Base-by-base conservation (phyloP, 768 basidiomycete genomes). In the Hemileccinum rubropunctum region DNA sequence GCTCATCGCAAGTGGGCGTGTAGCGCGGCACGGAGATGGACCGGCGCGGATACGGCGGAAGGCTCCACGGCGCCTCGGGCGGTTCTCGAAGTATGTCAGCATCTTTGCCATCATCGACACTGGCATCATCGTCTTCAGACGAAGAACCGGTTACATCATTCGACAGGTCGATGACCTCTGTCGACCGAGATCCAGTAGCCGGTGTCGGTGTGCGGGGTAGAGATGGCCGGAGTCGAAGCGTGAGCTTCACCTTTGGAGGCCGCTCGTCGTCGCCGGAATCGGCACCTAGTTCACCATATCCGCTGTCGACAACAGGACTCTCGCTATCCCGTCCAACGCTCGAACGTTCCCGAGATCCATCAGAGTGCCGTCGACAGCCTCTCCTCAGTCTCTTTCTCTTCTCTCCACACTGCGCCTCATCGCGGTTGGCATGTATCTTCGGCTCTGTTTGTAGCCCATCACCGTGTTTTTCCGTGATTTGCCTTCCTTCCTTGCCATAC, bases 221-320 rank as follows among this genome's bases (percentile, higher is more conserved):
- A 39, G 66, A 59, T 4, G 67, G 71, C 49, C 79, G 80, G 37
- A 88, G 77, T 33, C 84, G 78, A 23, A 88, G 72, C 3, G 81
- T 84, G 28, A 89, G 75, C 61, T 86, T 88, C 60, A 87, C 80
- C 61, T 88, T 88, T 18, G 81, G 79, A 7, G 77, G 68, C 27
- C 67, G 63, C 42, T 69, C 72, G 34, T 66, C 63, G 37, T 73
- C 72, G 26, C 65, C 65, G 21, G 66, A 58, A 45, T 59, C 53
- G 33, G 45, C 27, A 41, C 40, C 52, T 14, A 48, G 46, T 30
- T 67, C 65, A 23, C 52, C 61, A 42, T 69, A 59, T 32, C 54
- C 63, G 9, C 58, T 61, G n/a, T 67, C 65, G 36, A 51, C 23
- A 21, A 41, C 53, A 34, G 63, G 59, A 54, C 66, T 69, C 21